phyloP scores from a whole-genome alignment of 306 rosid genomes.

The Fragaria vesca region DNA sequence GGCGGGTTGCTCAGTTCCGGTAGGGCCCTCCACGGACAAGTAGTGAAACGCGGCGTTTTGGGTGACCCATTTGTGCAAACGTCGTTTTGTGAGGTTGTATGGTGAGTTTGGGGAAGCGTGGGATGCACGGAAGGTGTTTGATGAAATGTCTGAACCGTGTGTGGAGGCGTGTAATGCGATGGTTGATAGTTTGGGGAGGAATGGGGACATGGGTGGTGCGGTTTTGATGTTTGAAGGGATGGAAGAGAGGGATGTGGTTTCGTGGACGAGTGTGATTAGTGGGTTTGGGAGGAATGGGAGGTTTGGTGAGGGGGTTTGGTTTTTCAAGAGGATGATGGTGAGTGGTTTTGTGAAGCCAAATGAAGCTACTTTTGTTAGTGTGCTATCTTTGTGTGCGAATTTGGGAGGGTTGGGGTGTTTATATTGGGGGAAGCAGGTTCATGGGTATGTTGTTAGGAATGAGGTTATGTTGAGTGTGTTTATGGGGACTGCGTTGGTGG shows the following conservation, averaged over 20 bases:
- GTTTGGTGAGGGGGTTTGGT: slow-evolving; percentile 41
- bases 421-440: slow-evolving; percentile 60
- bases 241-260: slow-evolving; percentile 55
- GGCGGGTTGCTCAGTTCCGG: background rate
- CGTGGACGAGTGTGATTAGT: slow-evolving; percentile 68
- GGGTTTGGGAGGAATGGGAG: slow-evolving; percentile 54
- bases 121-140: slow-evolving; percentile 64
- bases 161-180: slow-evolving; percentile 62
- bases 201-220: slow-evolving; percentile 63
- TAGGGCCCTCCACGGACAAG: slow-evolving; percentile 56
- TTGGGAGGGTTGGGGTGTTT: slow-evolving; percentile 49
- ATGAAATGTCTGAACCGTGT: slow-evolving; percentile 52
- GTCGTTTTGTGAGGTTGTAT: slow-evolving; percentile 43
- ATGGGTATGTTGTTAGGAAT: slow-evolving; percentile 44
- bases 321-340: slow-evolving; percentile 55
- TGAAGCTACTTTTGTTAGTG: slow-evolving; percentile 73
- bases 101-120: slow-evolving; percentile 21
- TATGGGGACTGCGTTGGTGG: slow-evolving; percentile 56
- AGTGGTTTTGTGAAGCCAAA: slow-evolving; percentile 54
- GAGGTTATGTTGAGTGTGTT: slow-evolving; percentile 43
- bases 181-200: slow-evolving; percentile 55
- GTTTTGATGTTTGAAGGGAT: slow-evolving; percentile 43
- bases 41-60: slow-evolving; percentile 45
- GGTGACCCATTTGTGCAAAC: slow-evolving; percentile 59
- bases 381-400: slow-evolving; percentile 57